Conservation (phyloP, 2,329 filamentous ascomycete genomes). For the Raffaelea ambrosiae region DNA sequence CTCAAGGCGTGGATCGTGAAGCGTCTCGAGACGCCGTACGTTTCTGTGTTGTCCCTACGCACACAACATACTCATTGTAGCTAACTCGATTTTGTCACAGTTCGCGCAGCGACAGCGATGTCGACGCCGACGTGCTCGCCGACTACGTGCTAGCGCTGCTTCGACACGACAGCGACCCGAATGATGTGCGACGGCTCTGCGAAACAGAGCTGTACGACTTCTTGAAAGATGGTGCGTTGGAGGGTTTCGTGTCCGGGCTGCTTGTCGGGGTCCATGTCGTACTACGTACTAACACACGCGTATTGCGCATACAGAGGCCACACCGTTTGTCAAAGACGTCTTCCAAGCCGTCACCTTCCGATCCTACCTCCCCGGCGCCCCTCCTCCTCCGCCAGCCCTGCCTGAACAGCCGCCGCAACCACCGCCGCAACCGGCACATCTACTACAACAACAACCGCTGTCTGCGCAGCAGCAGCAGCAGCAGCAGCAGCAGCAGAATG, state of each 20-base stretch:
- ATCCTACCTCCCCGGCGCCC: conserved; percentile 49
- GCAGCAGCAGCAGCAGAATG: conserved; percentile 1
- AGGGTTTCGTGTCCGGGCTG: neutral
- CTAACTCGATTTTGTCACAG: conserved; percentile 28
- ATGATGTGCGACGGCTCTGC: conserved; percentile 59
- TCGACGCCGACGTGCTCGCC: conserved; percentile 73
- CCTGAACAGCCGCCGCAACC: neutral
- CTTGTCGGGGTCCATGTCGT: neutral
- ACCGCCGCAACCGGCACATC: no score
- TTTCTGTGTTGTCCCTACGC: neutral
- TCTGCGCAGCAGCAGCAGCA: conserved; percentile 20
- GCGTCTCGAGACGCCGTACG: conserved; percentile 66
- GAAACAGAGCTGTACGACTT: conserved; percentile 69
- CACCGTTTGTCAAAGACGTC: conserved; percentile 61
- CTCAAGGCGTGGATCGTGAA: conserved; percentile 73
- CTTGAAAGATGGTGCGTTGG: conserved; percentile 57
- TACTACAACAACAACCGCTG: conserved; percentile 24
- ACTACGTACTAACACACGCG: no score
- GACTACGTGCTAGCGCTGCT: conserved; percentile 78
- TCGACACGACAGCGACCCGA: conserved; percentile 56
- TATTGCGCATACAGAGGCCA: conserved; percentile 47
- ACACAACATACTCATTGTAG: neutral
- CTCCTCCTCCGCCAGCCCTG: conserved; percentile 22
- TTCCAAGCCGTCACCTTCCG: conserved; percentile 57
- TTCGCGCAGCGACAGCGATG: conserved; percentile 71